A percentile compares a stretch with the other conserved stretches of the same genome.
These are phyloP conservation scores for Trichocladium uniseriatum DNA, from an alignment of 495 filamentous ascomycete genomes.

Conservation along the genomic window DNA sequence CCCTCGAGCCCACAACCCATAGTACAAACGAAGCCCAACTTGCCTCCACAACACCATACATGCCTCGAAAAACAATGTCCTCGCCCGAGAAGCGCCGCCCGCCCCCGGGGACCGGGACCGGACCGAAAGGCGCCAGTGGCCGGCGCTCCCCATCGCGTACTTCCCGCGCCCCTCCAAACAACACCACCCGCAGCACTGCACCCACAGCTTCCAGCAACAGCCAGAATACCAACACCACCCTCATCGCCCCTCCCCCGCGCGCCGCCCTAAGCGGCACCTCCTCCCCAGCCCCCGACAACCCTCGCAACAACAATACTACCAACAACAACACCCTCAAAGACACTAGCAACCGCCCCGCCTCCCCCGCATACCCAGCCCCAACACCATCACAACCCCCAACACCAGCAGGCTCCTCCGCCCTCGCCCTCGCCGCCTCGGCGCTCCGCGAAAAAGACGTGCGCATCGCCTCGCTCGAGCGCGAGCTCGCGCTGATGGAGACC, in stretches of 20 bases:
- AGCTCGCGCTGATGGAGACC: conserved; percentile 34
- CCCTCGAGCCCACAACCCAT: background rate
- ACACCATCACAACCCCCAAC: background rate
- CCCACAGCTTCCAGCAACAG: conserved; percentile 1
- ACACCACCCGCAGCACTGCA: background rate
- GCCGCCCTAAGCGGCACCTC: conserved; percentile 30
- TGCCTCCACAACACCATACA: background rate
- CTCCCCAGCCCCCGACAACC: conserved; percentile 21
- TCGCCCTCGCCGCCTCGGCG: conserved; percentile 21
- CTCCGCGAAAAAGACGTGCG: conserved; percentile 31
- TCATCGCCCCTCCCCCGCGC: conserved; percentile 34
- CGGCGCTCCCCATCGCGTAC: conserved; percentile 13
- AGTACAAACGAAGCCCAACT: background rate
- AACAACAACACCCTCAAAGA: background rate
- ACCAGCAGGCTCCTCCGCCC: conserved; percentile 9
- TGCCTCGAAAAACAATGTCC: conserved; percentile 14
- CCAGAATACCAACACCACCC: conserved; percentile 13
- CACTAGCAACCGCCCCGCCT: background rate
- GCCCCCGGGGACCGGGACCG: background rate
- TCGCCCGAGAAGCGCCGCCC: conserved; percentile 13
- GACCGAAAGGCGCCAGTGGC: background rate
- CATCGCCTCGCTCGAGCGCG: conserved; percentile 37
- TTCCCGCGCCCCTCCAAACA: conserved; percentile 5
- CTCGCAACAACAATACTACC: background rate
- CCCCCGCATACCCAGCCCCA: background rate